phyloP scores from a whole-genome alignment of 179 eudicot genomes.

The Nepenthes alata region DNA sequence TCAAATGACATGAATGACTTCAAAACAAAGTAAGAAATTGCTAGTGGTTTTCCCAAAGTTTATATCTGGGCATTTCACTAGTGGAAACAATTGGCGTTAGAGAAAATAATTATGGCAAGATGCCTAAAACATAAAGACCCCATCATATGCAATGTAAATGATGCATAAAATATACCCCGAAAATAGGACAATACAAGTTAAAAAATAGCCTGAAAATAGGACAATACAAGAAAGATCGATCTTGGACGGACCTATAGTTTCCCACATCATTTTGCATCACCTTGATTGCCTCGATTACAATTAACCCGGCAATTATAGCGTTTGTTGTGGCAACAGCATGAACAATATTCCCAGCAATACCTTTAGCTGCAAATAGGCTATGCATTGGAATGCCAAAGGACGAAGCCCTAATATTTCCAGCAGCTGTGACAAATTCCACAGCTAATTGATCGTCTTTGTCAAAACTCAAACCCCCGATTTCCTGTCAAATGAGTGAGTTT shows the following conservation, averaged over 20 bases:
- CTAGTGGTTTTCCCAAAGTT: too few relatives aligned
- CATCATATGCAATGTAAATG: too few relatives aligned
- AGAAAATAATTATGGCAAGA: too few relatives aligned
- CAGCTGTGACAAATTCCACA: constrained; percentile 93
- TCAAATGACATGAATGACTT: not conserved
- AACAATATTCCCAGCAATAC: constrained; percentile 94
- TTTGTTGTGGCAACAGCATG: constrained; percentile 99
- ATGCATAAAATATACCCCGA: not conserved
- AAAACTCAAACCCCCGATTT: constrained; percentile 68
- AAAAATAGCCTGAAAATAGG: not conserved
- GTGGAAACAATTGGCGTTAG: too few relatives aligned
- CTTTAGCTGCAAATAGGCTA: constrained; percentile 97
- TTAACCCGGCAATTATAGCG: constrained; percentile 86
- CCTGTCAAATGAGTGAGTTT: constrained; percentile 28
- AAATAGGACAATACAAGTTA: constrained; percentile 6
- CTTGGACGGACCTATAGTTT: constrained; percentile 36
- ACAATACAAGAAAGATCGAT: constrained; percentile 10
- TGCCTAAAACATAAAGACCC: too few relatives aligned
- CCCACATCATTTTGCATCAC: constrained; percentile 59
- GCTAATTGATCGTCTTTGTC: constrained; percentile 97
- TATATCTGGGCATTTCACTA: too few relatives aligned
- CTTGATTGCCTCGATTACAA: constrained; percentile 90
- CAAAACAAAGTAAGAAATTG: not conserved
- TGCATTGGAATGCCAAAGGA: constrained; percentile 89
- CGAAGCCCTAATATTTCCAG: constrained; percentile 89